These are phyloP conservation scores for Paraphoma sp. DNA, from an alignment of 2,329 filamentous ascomycete genomes.

Conservation along the genomic window DNA sequence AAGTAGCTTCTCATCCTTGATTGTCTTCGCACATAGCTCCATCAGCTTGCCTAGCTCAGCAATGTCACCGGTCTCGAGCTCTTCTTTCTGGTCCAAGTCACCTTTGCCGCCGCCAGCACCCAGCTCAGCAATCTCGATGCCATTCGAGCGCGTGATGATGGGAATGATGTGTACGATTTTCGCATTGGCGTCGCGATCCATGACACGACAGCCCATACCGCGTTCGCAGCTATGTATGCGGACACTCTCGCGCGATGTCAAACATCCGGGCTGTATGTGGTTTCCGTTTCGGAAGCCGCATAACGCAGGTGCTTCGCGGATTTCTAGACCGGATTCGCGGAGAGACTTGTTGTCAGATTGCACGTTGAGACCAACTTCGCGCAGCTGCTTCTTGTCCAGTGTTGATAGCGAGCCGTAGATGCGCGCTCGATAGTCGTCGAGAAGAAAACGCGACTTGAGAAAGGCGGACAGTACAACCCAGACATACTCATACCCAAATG, in stretches of 20 bases:
- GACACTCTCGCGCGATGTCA: constrained; percentile 68
- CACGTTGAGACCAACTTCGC: constrained; percentile 48
- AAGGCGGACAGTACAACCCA: constrained; percentile 81
- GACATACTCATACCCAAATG: constrained; percentile 91
- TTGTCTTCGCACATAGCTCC: constrained; percentile 54
- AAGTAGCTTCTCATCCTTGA: constrained; percentile 44
- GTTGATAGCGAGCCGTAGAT: constrained; percentile 70
- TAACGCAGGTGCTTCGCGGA: constrained; percentile 68
- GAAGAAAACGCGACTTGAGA: constrained; percentile 75
- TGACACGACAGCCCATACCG: constrained; percentile 65
- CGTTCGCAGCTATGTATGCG: constrained; percentile 88
- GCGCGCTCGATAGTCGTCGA: constrained; percentile 79
- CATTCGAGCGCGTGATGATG: constrained; percentile 71
- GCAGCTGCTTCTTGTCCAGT: constrained; percentile 25
- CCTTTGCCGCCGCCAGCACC: constrained; percentile 81
- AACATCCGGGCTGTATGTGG: constrained; percentile 69
- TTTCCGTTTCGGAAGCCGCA: constrained; percentile 81
- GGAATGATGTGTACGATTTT: constrained; percentile 78
- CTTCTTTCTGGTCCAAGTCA: constrained; percentile 72
- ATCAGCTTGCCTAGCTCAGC: constrained; percentile 60
- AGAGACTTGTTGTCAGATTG: constrained; percentile 27
- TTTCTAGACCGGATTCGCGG: constrained; percentile 48
- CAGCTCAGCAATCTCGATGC: constrained; percentile 71
- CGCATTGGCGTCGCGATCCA: constrained; percentile 52
- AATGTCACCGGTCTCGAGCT: constrained; percentile 65